Evolutionary conservation across 2,329 filamentous ascomycete genomes (phyloP).

Genomic region (Epichloe scottii): DNA sequence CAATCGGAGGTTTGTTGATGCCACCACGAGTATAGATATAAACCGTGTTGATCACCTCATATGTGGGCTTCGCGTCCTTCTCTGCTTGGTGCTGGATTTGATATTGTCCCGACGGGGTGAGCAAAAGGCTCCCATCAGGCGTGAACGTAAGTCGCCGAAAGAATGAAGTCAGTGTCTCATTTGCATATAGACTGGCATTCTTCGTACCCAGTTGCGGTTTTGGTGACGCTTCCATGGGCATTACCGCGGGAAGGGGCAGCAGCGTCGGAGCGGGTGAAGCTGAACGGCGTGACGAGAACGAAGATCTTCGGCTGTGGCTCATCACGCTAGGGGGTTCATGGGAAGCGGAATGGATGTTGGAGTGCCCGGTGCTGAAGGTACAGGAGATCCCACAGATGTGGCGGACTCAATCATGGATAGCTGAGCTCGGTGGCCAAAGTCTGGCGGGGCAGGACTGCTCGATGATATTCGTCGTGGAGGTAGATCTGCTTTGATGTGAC

Average conservation of each 20-base stretch:
- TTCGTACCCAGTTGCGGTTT: slow-evolving; percentile 62
- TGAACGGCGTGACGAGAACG: slow-evolving; percentile 78
- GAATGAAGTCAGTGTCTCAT: slow-evolving; percentile 94
- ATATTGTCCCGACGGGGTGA: slow-evolving; percentile 92
- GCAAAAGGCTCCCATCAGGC: slow-evolving; percentile 82
- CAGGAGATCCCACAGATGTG: slow-evolving; percentile 62
- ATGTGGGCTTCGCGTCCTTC: slow-evolving; percentile 58
- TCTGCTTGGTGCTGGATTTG: slow-evolving; percentile 60
- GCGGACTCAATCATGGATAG: slow-evolving; percentile 42
- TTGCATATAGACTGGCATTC: slow-evolving; percentile 86
- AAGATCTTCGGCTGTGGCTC: slow-evolving; percentile 87
- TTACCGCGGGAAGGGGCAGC: slow-evolving; percentile 85
- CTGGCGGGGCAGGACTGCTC: slow-evolving; percentile 81
- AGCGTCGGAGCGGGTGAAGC: slow-evolving; percentile 88
- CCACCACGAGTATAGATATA: slow-evolving; percentile 96
- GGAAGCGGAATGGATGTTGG: slow-evolving; percentile 79
- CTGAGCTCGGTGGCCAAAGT: slow-evolving; percentile 56
- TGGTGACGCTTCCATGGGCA: slow-evolving; percentile 83
- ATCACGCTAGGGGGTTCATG: slow-evolving; percentile 92
- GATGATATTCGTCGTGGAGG: slow-evolving; percentile 82
- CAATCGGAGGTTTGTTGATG: slow-evolving; percentile 91
- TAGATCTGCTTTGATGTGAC: slow-evolving; percentile 72
- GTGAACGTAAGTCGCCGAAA: slow-evolving; percentile 90
- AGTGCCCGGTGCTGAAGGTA: slow-evolving; percentile 83
- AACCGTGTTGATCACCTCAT: slow-evolving; percentile 91